phyloP scores from a whole-genome alignment of 2,329 filamentous ascomycete species.

The Colletotrichum limetticola region DNA sequence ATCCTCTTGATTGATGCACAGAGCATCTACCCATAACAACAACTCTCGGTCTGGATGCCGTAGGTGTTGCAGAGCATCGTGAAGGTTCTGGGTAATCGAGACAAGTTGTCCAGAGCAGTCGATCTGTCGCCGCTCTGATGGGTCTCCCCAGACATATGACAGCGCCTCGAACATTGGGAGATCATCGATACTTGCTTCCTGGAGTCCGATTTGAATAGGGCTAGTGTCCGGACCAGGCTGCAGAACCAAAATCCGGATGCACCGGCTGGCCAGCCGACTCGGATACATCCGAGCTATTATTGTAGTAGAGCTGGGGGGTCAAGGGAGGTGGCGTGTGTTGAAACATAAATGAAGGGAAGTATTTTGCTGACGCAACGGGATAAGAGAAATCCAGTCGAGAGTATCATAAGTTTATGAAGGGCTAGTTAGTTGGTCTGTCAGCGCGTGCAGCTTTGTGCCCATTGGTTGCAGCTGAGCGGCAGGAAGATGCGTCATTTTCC shows the following conservation, averaged over 20 bases:
- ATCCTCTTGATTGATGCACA: slow-evolving; percentile 37
- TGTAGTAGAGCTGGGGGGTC: neutral
- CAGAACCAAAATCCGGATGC: neutral
- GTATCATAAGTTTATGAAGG: too few species aligned
- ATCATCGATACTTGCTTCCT: neutral
- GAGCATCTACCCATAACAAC: slow-evolving; percentile 37
- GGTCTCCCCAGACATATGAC: slow-evolving; percentile 15
- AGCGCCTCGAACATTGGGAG: neutral
- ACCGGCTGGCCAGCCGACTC: neutral
- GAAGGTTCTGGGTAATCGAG: slow-evolving; percentile 33
- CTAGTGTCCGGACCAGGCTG: neutral
- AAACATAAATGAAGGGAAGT: too few species aligned
- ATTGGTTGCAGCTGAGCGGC: too few species aligned
- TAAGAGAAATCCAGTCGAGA: too few species aligned
- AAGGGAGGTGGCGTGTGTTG: too few species aligned
- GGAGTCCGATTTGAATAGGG: neutral
- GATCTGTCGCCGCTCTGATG: neutral
- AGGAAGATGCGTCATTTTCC: too few species aligned
- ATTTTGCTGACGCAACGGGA: too few species aligned
- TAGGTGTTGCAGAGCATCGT: slow-evolving; percentile 35
- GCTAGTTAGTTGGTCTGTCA: too few species aligned
- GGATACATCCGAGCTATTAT: neutral
- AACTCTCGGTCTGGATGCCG: neutral
- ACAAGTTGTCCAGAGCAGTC: neutral
- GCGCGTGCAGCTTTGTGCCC: too few species aligned